A percentile compares a stretch with the other conserved stretches of the same genome.
Evolutionary conservation across 306 rosid species (phyloP).

Genomic region (Vigna hirtella): DNA sequence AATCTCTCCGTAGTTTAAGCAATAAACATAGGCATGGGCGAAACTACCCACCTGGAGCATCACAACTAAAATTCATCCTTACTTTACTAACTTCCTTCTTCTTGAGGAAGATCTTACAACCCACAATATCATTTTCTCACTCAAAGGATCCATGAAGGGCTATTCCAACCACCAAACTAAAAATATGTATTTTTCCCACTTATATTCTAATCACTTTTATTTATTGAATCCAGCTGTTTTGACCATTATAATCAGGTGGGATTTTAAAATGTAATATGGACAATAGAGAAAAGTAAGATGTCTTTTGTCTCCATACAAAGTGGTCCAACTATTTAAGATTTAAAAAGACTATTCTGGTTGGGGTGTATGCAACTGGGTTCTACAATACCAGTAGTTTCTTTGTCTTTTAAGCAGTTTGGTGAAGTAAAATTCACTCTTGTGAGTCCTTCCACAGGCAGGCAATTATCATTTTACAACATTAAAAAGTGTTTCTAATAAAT

Average conservation of each 20-base stretch:
- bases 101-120: slow-evolving; percentile 4
- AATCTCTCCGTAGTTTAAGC: slow-evolving; percentile 10
- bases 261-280: slow-evolving; percentile 54
- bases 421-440: slow-evolving; percentile 6
- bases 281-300: slow-evolving; percentile 59
- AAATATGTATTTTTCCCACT: not conserved
- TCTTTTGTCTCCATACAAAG: slow-evolving; percentile 3
- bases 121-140: slow-evolving; percentile 23
- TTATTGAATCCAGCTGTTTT: slow-evolving; percentile 55
- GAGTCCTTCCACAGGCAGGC: not conserved
- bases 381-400: slow-evolving; percentile 13
- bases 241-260: slow-evolving; percentile 51
- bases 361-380: slow-evolving; percentile 12
- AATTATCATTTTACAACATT: not conserved
- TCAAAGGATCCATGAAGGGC: slow-evolving; percentile 26
- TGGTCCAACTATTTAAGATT: slow-evolving; percentile 7
- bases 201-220: slow-evolving; percentile 26
- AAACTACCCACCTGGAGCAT: slow-evolving; percentile 15
- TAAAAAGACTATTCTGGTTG: slow-evolving; percentile 6
- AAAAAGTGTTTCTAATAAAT: slow-evolving; percentile 5
- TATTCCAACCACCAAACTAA: slow-evolving; percentile 27
- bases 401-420: not conserved
- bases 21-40: not conserved
- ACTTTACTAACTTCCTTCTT: slow-evolving; percentile 9
- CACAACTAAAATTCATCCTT: slow-evolving; percentile 18